Evolutionary conservation across 139 green algal species (phyloP).

Genomic region (Chlorella vulgaris): DNA sequence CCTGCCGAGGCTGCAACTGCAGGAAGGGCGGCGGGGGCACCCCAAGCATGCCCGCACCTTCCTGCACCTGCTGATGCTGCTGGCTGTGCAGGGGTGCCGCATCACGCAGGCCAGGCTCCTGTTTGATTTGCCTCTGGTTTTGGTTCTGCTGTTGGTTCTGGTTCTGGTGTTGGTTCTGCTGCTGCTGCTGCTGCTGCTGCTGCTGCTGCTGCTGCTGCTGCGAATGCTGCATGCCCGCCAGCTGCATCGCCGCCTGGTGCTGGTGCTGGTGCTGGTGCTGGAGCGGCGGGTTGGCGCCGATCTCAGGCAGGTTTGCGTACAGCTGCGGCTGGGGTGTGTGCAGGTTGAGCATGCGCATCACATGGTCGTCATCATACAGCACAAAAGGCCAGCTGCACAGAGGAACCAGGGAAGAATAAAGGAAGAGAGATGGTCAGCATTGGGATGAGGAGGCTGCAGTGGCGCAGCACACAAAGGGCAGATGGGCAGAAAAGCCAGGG

Average conservation of each 20-base stretch:
- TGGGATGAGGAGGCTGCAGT: too few species aligned
- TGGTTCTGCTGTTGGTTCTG: background rate
- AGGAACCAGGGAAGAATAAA: background rate
- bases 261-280: background rate
- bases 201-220: background rate
- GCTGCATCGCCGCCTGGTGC: background rate
- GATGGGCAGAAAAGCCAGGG: too few species aligned
- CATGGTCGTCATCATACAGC: constrained; percentile 82
- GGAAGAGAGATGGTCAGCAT: background rate
- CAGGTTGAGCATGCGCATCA: constrained; percentile 72
- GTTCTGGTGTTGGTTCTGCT: background rate
- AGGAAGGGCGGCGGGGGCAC: background rate
- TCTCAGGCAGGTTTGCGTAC: background rate
- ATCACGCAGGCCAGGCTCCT: background rate
- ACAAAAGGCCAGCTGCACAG: constrained; percentile 73
- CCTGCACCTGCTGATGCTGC: background rate
- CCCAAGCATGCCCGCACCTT: too few species aligned
- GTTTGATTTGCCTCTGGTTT: background rate
- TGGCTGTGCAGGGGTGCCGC: background rate
- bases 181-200: background rate
- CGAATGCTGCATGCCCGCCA: background rate
- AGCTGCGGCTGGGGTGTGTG: constrained; percentile 16
- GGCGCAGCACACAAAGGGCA: too few species aligned
- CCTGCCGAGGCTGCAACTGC: too few species aligned
- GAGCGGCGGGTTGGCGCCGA: background rate